Conservation (phyloP, 176 grass and related monocot species). For the Cenchrus fungigraminus region DNA sequence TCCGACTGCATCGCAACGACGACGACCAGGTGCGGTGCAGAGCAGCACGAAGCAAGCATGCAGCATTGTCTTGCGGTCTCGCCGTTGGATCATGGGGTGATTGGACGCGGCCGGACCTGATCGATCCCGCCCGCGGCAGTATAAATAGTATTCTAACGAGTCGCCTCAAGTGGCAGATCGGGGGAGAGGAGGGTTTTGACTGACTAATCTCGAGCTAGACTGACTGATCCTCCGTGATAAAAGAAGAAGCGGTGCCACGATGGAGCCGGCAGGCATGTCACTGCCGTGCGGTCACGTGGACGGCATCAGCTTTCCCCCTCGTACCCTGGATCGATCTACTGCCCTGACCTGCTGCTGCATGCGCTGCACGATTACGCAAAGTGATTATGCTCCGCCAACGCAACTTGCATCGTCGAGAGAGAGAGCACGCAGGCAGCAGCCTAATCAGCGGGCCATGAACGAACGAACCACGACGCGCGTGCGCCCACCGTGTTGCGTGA, state of each 20-base stretch:
- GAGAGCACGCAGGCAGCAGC: no score
- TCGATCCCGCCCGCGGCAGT: not conserved
- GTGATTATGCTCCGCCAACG: no score
- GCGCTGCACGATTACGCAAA: no score
- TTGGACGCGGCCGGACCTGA: not conserved
- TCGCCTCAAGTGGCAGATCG: not conserved
- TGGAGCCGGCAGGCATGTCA: conserved; percentile 5
- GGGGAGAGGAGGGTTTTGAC: not conserved
- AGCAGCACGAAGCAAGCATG: no score
- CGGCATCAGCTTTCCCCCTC: not conserved
- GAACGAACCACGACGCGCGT: no score
- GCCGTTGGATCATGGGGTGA: not conserved
- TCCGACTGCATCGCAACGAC: not conserved
- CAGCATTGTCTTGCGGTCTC: not conserved
- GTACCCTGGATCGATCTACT: not conserved
- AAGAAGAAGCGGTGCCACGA: not conserved
- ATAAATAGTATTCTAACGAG: not conserved
- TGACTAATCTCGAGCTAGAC: not conserved
- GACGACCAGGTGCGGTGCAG: not conserved
- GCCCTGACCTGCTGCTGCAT: no score
- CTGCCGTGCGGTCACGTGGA: conserved; percentile 28
- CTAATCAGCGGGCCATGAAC: no score
- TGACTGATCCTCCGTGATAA: no score
- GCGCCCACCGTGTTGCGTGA: no score
- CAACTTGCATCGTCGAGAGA: no score